These are phyloP conservation scores for Mortierella sp. DNA, from an alignment of 371 early-diverging fungal genomes.

Conservation along the genomic window DNA sequence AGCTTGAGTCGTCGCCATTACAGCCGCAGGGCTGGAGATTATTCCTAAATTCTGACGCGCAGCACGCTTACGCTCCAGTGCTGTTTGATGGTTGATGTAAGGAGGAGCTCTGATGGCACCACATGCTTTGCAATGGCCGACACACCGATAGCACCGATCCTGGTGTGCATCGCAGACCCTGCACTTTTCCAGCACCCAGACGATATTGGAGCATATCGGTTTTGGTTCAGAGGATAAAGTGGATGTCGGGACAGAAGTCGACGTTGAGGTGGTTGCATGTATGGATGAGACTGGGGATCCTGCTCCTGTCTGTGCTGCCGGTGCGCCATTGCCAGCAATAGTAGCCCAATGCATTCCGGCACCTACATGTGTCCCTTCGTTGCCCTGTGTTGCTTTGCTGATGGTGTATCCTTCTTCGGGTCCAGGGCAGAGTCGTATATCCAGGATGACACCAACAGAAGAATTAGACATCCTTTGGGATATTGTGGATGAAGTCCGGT, in stretches of 20 bases:
- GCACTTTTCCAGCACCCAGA: slow-evolving; percentile 43
- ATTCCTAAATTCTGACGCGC: background rate
- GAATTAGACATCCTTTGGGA: no score
- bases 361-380: background rate
- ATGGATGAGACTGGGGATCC: no score
- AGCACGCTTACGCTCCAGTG: slow-evolving; percentile 30
- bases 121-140: slow-evolving; percentile 16
- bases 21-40: no score
- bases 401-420: background rate
- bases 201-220: slow-evolving; percentile 27
- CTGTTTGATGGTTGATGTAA: slow-evolving; percentile 37
- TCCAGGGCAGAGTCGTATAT: slow-evolving; percentile 32
- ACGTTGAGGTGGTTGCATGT: background rate
- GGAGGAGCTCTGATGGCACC: slow-evolving; percentile 26
- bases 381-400: background rate
- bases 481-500: no score
- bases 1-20: background rate
- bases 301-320: no score
- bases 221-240: background rate
- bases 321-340: no score
- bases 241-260: background rate
- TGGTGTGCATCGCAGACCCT: slow-evolving; percentile 34
- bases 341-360: slow-evolving; percentile 48
- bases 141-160: slow-evolving; percentile 32
- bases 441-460: slow-evolving; percentile 15